Evolutionary conservation across 371 early-diverging fungal species (phyloP), one percentile per base, ranked within the genome.

Genomic region (Mortierella sp.): DNA sequence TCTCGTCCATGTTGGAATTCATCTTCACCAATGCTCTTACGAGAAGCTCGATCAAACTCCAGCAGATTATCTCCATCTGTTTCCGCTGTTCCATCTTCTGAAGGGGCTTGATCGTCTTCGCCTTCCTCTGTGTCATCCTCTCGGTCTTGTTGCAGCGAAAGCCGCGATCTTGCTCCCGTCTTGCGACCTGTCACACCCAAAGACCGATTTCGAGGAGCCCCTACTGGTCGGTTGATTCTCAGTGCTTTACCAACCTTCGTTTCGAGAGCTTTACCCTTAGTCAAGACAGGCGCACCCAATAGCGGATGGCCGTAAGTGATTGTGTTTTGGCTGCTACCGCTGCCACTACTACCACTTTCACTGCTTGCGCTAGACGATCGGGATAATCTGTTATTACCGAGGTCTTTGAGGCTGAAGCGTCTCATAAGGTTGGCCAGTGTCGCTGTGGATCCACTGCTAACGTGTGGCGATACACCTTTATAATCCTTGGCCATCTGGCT

Each of bases 331-430:
- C 63, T 61, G 28, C 47, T 43, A 4, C 62, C 58, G 32, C 69
- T 61, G 37, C 56, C 37, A 22, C 68, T 63, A 32, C 66, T 63
- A 34, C 69, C 69, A 26, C 65, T 42, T 1, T 63, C 64, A 23
- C 77, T 63, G 42, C 51, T 54, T 26, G 9, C 29, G 3, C 58
- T 42, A 7, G 45, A 60, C 17, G 69, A 40, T 65, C 74, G 66
- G 26, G 79, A 54, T 4, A 58, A 35, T 28, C 75, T 53, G 10
- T 61, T 62, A 13, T 57, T 66, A 7, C 72, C 69, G 15, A 51
- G 2, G 23, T 79, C 74, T 37, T 69, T 79, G 64, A 79, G 31
- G 64, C 62, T 64, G 37, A 80, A 62, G n/a, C 81, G 66, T 57
- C 68, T 75, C 57, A 74, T 68, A 35, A 80, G 55, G 37, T 42